Conservation (phyloP, 2,329 filamentous ascomycete genomes). For the Cyphellophora europaea region DNA sequence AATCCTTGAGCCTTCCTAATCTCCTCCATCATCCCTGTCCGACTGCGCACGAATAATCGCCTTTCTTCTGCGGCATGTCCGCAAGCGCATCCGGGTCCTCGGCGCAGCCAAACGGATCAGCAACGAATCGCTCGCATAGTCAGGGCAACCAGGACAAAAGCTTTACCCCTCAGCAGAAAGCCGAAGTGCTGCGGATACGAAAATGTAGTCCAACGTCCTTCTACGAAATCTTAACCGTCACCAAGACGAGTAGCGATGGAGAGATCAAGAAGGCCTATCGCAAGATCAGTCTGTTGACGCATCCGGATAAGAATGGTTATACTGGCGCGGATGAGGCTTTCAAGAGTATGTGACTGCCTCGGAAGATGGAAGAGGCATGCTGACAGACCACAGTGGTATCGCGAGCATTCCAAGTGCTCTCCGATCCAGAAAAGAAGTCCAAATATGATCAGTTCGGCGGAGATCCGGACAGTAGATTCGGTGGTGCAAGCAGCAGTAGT, state of each 20-base stretch:
- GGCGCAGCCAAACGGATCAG: constrained; percentile 28
- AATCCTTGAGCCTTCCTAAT: no score
- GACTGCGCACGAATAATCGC: no score
- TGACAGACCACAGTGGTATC: constrained; percentile 62
- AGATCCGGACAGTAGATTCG: constrained; percentile 81
- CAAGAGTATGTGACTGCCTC: constrained; percentile 56
- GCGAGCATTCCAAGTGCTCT: constrained; percentile 83
- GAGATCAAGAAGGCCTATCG: constrained; percentile 98
- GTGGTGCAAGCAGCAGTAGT: constrained; percentile 37
- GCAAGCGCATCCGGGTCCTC: constrained; percentile 38
- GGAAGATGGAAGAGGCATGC: no score
- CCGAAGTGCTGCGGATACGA: constrained; percentile 80
- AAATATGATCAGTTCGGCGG: constrained; percentile 84
- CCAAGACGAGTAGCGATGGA: constrained; percentile 58
- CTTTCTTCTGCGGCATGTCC: constrained; percentile 22
- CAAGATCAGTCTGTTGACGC: constrained; percentile 85
- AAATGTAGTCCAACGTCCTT: constrained; percentile 78
- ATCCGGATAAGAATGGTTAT: constrained; percentile 98
- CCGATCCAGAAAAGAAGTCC: constrained; percentile 84
- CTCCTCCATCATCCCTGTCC: no score
- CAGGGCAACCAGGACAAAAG: constrained; percentile 45
- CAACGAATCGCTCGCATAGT: constrained; percentile 37
- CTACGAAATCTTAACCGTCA: constrained; percentile 84
- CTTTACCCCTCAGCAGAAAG: constrained; percentile 83
- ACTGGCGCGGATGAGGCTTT: constrained; percentile 94